These are phyloP conservation scores for Eucalyptus leucophloia DNA, from an alignment of 345 rosid genomes.

Conservation along the genomic window DNA sequence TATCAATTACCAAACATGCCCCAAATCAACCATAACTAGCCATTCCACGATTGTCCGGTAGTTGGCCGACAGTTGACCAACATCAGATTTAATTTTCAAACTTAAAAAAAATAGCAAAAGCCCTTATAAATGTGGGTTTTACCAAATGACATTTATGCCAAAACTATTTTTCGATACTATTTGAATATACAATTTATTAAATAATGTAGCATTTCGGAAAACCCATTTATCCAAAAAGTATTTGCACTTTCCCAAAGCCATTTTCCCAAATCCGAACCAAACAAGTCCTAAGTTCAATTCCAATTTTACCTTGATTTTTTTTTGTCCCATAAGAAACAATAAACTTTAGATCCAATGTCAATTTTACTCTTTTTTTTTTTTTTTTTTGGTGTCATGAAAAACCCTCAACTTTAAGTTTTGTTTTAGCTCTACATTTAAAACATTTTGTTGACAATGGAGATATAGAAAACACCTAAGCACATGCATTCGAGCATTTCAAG, in stretches of 20 bases:
- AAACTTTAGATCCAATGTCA: background rate
- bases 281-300: accelerated
- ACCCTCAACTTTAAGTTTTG: background rate
- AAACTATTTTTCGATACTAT: too few species aligned
- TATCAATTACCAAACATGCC: accelerated
- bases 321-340: too few species aligned
- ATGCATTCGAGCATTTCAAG: background rate
- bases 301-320: too few species aligned
- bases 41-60: accelerated
- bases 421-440: background rate
- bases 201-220: too few species aligned
- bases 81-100: accelerated
- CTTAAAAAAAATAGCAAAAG: too few species aligned
- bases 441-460: background rate
- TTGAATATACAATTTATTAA: too few species aligned
- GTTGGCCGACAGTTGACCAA: accelerated
- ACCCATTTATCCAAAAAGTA: too few species aligned
- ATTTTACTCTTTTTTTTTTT: background rate
- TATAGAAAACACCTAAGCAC: background rate
- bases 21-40: too few species aligned
- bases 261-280: too few species aligned
- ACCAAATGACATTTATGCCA: too few species aligned
- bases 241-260: too few species aligned
- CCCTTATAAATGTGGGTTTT: too few species aligned
- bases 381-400: background rate